phyloP scores from a whole-genome alignment of 352 stramenopile species.

The Globisporangium emineosum region DNA sequence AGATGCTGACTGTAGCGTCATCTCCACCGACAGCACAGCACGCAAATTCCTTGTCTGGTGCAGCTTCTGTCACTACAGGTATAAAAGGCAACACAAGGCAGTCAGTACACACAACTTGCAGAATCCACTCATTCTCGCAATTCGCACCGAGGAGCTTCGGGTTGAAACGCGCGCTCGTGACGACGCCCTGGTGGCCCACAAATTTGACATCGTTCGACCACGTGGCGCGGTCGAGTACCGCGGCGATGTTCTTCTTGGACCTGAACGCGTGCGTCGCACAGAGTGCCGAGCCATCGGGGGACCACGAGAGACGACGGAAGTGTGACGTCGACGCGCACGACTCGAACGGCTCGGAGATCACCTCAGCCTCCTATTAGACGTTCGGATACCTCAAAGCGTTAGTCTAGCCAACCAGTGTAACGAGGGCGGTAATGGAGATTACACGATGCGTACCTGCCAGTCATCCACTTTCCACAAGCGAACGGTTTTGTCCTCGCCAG shows the following conservation, averaged over 20 bases:
- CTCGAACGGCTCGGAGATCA: slow-evolving; percentile 75
- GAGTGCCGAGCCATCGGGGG: slow-evolving; percentile 73
- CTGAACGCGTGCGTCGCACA: slow-evolving; percentile 83
- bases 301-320: slow-evolving; percentile 84
- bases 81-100: not conserved
- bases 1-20: slow-evolving; percentile 84
- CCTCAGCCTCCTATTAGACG: slow-evolving; percentile 31
- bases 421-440: not conserved
- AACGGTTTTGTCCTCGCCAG: slow-evolving; percentile 85
- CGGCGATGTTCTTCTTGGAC: slow-evolving; percentile 86
- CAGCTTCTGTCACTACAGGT: slow-evolving; percentile 39
- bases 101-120: not conserved
- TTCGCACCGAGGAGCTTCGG: slow-evolving; percentile 62
- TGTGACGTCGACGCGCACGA: slow-evolving; percentile 75
- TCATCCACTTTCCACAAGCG: slow-evolving; percentile 80
- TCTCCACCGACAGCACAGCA: slow-evolving; percentile 82
- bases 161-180: slow-evolving; percentile 83
- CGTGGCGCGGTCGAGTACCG: slow-evolving; percentile 66
- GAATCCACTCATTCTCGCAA: not conserved
- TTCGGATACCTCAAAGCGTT: not conserved
- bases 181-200: slow-evolving; percentile 75
- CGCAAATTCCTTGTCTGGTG: slow-evolving; percentile 77
- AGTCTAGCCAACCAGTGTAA: not conserved
- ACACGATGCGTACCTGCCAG: slow-evolving; percentile 44
- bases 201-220: slow-evolving; percentile 87